Conservation (phyloP, 1,284 basidiomycete genomes). For the Porogramme epimiltina region DNA sequence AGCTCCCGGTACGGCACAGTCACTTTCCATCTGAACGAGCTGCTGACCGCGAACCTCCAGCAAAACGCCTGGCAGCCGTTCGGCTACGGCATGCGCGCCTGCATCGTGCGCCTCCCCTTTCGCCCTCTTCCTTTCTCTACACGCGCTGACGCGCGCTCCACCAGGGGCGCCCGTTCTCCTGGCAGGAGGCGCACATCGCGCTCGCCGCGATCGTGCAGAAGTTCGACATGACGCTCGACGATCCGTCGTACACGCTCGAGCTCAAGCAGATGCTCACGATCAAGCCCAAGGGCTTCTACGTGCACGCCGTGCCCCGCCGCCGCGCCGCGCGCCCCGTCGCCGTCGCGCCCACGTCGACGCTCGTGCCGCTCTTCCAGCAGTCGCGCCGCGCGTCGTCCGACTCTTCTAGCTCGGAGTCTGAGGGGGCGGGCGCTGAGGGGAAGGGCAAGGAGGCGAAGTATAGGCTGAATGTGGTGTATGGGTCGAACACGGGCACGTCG, state of each 20-base stretch:
- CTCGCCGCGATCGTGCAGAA: conserved; percentile 43
- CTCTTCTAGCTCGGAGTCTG: not conserved
- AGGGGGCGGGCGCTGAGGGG: not conserved
- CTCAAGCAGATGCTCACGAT: conserved; percentile 49
- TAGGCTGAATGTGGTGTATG: conserved; percentile 46
- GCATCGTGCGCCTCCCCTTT: conserved; percentile 35
- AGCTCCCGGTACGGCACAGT: conserved; percentile 37
- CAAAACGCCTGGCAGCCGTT: conserved; percentile 51
- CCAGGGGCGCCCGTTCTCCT: conserved; percentile 46
- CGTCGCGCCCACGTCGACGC: conserved; percentile 15
- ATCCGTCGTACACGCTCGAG: conserved; percentile 45
- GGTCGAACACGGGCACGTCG: conserved; percentile 54
- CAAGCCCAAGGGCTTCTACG: conserved; percentile 47
- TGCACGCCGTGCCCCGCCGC: conserved; percentile 41
- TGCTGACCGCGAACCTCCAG: conserved; percentile 16
- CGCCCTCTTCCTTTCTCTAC: not conserved
- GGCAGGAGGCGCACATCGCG: conserved; percentile 51
- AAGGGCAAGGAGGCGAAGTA: conserved; percentile 18
- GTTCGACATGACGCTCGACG: conserved; percentile 46
- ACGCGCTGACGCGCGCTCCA: not conserved
- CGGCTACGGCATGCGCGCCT: conserved; percentile 43
- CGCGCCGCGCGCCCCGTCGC: conserved; percentile 17
- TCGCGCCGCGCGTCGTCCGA: conserved; percentile 1
- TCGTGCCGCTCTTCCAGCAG: conserved; percentile 13
- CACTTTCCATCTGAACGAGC: not conserved